Percentiles rank a stretch among this genome's conserved stretches.
These are phyloP conservation scores for Piper betle DNA, from an alignment of 164 flowering plant species.

Conservation along the genomic window DNA sequence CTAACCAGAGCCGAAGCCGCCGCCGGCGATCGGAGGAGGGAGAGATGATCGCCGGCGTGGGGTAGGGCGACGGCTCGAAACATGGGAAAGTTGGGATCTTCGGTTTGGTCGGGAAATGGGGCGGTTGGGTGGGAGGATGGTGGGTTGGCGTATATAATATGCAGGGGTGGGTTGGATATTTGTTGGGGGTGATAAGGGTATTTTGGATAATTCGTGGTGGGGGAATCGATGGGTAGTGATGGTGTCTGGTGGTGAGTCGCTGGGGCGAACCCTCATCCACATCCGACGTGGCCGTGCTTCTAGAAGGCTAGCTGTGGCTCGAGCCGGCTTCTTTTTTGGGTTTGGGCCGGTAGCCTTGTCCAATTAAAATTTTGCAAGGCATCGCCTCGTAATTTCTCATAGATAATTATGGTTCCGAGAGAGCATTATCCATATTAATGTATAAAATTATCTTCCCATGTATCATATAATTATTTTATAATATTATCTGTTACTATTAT, in stretches of 20 bases:
- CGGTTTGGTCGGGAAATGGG: too few species aligned
- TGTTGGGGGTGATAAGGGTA: background rate
- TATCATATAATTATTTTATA: too few species aligned
- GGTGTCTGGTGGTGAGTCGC: background rate
- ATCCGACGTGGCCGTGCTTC: background rate
- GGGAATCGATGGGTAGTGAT: background rate
- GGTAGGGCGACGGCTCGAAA: background rate
- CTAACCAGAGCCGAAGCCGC: background rate
- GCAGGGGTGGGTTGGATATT: background rate
- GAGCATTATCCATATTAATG: too few species aligned
- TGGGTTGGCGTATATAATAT: background rate
- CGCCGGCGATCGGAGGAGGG: conserved; percentile 2
- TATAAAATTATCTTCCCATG: too few species aligned
- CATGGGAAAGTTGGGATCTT: conserved; percentile 1
- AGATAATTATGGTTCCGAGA: too few species aligned
- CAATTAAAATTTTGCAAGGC: too few species aligned
- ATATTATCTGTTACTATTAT: too few species aligned
- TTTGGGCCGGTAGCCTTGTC: background rate
- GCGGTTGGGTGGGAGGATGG: background rate
- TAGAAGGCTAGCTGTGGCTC: background rate
- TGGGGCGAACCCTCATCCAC: background rate
- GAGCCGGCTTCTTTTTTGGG: background rate
- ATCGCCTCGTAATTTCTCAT: too few species aligned
- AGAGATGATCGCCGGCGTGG: background rate
- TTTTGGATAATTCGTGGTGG: background rate